Percentiles rank a stretch among this genome's conserved stretches.
Evolutionary conservation across 805 yeast genomes (phyloP).

Genomic region (Martiniozyma abietophila): DNA sequence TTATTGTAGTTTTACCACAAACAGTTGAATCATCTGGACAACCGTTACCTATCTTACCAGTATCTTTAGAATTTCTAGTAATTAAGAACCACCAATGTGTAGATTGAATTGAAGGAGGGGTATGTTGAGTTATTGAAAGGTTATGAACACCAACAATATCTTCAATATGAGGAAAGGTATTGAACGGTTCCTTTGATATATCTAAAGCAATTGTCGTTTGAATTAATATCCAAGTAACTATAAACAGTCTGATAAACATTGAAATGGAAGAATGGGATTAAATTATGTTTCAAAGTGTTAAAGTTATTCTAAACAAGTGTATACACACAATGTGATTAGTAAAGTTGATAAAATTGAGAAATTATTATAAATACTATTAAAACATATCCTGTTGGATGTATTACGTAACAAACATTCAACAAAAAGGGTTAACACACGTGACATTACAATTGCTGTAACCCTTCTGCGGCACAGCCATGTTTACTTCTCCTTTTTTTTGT

Average conservation of each 20-base stretch:
- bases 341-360: too few relatives aligned
- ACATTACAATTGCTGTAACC: not conserved
- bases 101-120: constrained; percentile 72
- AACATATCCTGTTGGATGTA: too few relatives aligned
- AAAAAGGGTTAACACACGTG: too few relatives aligned
- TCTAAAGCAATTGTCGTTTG: constrained; percentile 16
- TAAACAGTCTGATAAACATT: too few relatives aligned
- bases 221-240: not conserved
- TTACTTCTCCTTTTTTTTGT: constrained; percentile 1
- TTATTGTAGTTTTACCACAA: constrained; percentile 62
- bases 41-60: constrained; percentile 26
- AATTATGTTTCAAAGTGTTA: too few relatives aligned
- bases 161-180: constrained; percentile 32
- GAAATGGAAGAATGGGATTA: too few relatives aligned
- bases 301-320: too few relatives aligned
- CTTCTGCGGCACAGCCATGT: constrained; percentile 3
- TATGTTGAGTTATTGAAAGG: constrained; percentile 33
- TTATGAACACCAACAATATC: constrained; percentile 41
- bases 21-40: constrained; percentile 69
- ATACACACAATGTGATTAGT: too few relatives aligned
- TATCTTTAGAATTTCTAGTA: constrained; percentile 23
- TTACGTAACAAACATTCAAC: too few relatives aligned
- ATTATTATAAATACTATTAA: too few relatives aligned
- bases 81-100: constrained; percentile 64
- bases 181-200: constrained; percentile 25